Conservation (phyloP, 1,284 basidiomycete species). For the Naganishia liquefaciens region DNA sequence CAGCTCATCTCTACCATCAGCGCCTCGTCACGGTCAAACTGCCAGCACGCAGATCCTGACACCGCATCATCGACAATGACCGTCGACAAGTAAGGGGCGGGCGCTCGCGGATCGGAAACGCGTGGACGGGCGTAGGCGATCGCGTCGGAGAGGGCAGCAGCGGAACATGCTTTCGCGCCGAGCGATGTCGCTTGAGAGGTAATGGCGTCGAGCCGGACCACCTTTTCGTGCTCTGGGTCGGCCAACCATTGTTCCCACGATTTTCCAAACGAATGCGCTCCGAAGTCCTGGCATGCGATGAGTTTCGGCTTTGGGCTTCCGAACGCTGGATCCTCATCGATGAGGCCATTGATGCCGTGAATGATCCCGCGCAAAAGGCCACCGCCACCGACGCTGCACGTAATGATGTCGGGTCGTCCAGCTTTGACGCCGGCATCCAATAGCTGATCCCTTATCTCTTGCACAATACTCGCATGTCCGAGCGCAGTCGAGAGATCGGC, state of each 20-base stretch:
- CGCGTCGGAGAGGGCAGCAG: constrained; percentile 16
- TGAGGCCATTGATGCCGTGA: constrained; percentile 17
- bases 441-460: constrained; percentile 39
- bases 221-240: not conserved
- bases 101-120: constrained; percentile 10
- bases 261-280: constrained; percentile 33
- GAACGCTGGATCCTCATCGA: constrained; percentile 11
- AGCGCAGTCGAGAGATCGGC: constrained; percentile 34
- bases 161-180: constrained; percentile 36
- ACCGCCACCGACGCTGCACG: constrained; percentile 40
- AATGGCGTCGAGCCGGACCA: constrained; percentile 34
- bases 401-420: constrained; percentile 34
- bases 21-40: constrained; percentile 33
- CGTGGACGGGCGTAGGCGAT: constrained; percentile 34
- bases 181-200: constrained; percentile 42
- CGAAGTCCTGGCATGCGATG: constrained; percentile 35
- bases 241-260: constrained; percentile 22
- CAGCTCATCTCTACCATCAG: constrained; percentile 44
- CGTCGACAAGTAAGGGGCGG: constrained; percentile 22
- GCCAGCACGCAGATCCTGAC: constrained; percentile 37
- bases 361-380: constrained; percentile 40
- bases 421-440: not conserved
- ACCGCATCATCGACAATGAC: constrained; percentile 41
- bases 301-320: constrained; percentile 36
- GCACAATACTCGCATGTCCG: constrained; percentile 41